These are phyloP conservation scores for Pseudonectria foliicola DNA, from an alignment of 2,329 filamentous ascomycete genomes.

Conservation along the genomic window DNA sequence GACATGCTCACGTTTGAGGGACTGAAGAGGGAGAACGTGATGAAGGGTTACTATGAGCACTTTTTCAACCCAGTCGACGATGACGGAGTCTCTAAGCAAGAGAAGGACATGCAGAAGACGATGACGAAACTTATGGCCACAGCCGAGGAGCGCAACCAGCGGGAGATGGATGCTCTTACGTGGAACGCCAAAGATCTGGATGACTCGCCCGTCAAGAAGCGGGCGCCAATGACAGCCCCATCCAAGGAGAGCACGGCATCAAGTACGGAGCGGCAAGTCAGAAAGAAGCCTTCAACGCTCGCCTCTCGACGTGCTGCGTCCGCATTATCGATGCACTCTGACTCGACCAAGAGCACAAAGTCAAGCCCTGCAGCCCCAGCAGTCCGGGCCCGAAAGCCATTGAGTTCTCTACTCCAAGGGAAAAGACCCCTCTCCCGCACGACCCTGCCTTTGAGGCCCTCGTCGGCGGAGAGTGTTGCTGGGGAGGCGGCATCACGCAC, in stretches of 20 bases:
- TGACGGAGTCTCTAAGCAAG: conserved; percentile 55
- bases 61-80: conserved; percentile 60
- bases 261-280: no score
- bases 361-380: not conserved
- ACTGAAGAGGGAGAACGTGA: conserved; percentile 50
- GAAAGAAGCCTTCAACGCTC: conserved; percentile 22
- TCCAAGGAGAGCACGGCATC: not conserved
- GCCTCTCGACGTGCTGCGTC: conserved; percentile 47
- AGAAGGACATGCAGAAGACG: conserved; percentile 52
- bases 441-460: conserved; percentile 36
- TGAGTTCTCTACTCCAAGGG: conserved; percentile 25
- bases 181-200: conserved; percentile 41
- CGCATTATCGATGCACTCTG: conserved; percentile 38
- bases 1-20: conserved; percentile 49
- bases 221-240: not conserved
- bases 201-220: not conserved
- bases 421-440: conserved; percentile 28
- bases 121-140: conserved; percentile 45
- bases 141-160: conserved; percentile 60
- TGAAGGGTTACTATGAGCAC: conserved; percentile 55
- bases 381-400: conserved; percentile 15
- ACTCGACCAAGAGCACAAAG: conserved; percentile 15
- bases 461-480: conserved; percentile 49
- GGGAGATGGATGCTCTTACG: conserved; percentile 55
- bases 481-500: conserved; percentile 66